These are phyloP conservation scores for Alternaria viburni DNA, from an alignment of 2,329 filamentous ascomycete species.

Conservation along the genomic window DNA sequence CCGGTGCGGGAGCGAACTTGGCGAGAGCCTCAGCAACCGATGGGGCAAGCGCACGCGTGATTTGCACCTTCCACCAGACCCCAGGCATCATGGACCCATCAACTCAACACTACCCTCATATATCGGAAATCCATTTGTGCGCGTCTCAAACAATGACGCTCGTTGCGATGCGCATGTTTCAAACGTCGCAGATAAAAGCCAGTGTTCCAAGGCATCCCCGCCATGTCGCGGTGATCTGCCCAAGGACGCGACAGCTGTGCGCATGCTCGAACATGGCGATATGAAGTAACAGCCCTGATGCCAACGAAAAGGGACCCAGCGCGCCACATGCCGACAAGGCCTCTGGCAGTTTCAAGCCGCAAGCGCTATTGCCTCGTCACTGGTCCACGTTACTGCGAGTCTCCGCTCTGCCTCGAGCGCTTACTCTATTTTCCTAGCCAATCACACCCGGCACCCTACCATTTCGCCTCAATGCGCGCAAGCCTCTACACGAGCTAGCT, in stretches of 20 bases:
- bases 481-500: conserved; percentile 24
- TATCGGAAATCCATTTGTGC: neutral
- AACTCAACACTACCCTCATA: neutral
- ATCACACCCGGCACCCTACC: conserved; percentile 15
- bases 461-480: conserved; percentile 21
- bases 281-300: conserved; percentile 6
- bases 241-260: conserved; percentile 6
- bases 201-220: conserved; percentile 4
- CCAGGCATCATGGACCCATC: neutral
- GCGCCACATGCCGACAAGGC: conserved; percentile 9
- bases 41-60: conserved; percentile 10
- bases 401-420: conserved; percentile 26
- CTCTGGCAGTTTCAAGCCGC: conserved; percentile 28
- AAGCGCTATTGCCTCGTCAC: conserved; percentile 41
- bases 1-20: conserved; percentile 5
- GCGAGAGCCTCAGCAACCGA: conserved; percentile 3
- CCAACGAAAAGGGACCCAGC: conserved; percentile 10
- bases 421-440: conserved; percentile 24
- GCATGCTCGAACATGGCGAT: conserved; percentile 14
- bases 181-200: neutral
- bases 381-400: conserved; percentile 32
- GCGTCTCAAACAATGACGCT: neutral
- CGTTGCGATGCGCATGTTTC: conserved; percentile 4
- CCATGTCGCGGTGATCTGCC: neutral
- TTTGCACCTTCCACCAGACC: neutral